Base-by-base conservation (phyloP, 1,139 yeast species). In the Saccharomyces hybrid region DNA sequence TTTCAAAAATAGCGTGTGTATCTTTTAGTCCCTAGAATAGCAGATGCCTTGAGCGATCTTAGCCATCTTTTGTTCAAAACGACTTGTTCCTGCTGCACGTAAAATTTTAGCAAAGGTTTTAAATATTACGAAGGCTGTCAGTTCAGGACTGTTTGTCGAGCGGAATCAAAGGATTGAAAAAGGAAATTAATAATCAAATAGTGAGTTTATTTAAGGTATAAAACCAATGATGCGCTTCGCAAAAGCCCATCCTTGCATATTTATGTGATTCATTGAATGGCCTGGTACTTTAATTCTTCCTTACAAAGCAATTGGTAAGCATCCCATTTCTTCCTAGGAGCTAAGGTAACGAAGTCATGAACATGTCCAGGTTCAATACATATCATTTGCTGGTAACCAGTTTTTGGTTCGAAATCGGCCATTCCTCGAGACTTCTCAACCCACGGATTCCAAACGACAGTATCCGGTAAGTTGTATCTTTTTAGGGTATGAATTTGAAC, bases 361-460 rank as follows among this genome's bases (percentile, higher is more conserved):
- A 93, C 98, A 61, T 84, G 78, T 46, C 99, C 99, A 2, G 97
- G 95, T 72, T 93, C 99, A 54, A 93, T 81, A 73, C 99, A 93
- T 57, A 93, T 80, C 98, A 93, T 91, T 51, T 84, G 77, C 62
- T 83, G 78, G 75, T 78, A 93, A 3, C 97, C 98, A 53, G 74
- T 70, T 68, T 88, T 89, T 53, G 99, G 99, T 63, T 78, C 79
- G 68, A 91, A 93, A 71, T 93, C 99, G 41, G 76, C 84, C 91
- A 93, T 87, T 1, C 86, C 85, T 30, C 74, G 77, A 25, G 95
- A 82, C 70, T 87, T 88, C 53, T 85, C 80, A 62, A 80, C 76
- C 99, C 98, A 93, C 27, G 99, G 99, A 70, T 93, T 93, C 99
- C 99, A 93, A 53, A 93, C 97, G 50, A 93, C 98, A 25, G 89